Base-by-base conservation (phyloP, 192 early-diverging fungal species). In the Bifiguratus adelaidae region DNA sequence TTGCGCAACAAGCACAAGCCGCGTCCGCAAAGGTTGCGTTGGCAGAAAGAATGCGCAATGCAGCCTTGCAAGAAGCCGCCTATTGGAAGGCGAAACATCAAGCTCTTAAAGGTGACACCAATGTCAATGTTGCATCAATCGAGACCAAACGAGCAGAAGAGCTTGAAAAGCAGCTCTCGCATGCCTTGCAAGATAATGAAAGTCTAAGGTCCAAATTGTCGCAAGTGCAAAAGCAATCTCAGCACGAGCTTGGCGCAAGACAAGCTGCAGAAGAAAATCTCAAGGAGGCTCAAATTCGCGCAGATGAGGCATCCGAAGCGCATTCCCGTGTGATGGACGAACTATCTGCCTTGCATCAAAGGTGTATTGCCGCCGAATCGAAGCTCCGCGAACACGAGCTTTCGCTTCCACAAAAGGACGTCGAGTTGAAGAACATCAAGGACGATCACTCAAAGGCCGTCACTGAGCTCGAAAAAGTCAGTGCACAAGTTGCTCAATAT, bases 61-160 rank as follows among this genome's bases (percentile, higher is more conserved):
- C 69, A 13, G 76, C 76, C 2, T 42, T 78, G 12, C 64, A 78
- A 37, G 76, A 78, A 47, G 69, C 75, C 41, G 65, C 61, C 1
- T 73, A 74, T 28, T 61, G 68, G 47, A 74, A 72, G 42, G 58
- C 72, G 8, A 70, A 71, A 38, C 56, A 69, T 30, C 48, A 53
- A 2, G 76, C 76, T 3, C 44, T 78, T 11, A 55, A 70, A 30
- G 44, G 56, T 4, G 59, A 58, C 0, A 59, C 70, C 30, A 33
- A 37, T 3, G 41, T 53, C 7, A 55, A 60, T 0, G 37, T 77
- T 12, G 53, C 60, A 3, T 23, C 26, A 1, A 53, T 73, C 3
- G 74, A 77, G 43, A 50, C 56, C 16, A 58, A 55, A 18, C 60
- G 74, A 23, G 60, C 60, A 0, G 13, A 28, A 22, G 62, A 68